These are phyloP conservation scores for Massospora cicadina DNA, from an alignment of 371 early-diverging fungal genomes.

Conservation along the genomic window DNA sequence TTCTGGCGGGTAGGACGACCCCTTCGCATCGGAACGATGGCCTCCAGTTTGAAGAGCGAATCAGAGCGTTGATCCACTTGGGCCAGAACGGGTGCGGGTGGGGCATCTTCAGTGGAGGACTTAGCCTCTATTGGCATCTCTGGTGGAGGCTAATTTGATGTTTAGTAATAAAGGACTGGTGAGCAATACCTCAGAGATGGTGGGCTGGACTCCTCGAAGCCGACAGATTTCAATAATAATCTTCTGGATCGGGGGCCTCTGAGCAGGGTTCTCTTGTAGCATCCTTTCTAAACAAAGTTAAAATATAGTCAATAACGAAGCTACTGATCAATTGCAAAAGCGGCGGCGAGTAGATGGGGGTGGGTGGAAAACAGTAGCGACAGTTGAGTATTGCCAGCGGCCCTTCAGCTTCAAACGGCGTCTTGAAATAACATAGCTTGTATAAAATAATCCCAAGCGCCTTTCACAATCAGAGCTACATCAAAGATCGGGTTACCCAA, in stretches of 20 bases:
- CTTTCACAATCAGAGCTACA: slow-evolving; percentile 20
- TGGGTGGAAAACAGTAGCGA: slow-evolving; percentile 55
- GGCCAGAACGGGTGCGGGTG: slow-evolving; percentile 23
- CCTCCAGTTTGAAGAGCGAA: slow-evolving; percentile 22
- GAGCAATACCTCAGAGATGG: slow-evolving; percentile 28
- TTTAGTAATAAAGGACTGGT: slow-evolving; percentile 19
- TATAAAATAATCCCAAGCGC: slow-evolving; percentile 82
- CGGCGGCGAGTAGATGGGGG: slow-evolving; percentile 46
- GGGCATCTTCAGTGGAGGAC: slow-evolving; percentile 14
- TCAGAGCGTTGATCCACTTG: slow-evolving; percentile 15
- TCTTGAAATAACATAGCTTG: slow-evolving; percentile 68
- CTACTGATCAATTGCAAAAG: slow-evolving; percentile 42
- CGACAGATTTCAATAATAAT: slow-evolving; percentile 41
- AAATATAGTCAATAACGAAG: not conserved
- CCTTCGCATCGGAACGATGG: slow-evolving; percentile 50
- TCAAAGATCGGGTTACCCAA: not conserved
- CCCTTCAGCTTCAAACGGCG: slow-evolving; percentile 83
- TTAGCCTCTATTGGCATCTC: slow-evolving; percentile 12
- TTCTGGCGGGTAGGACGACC: slow-evolving; percentile 34
- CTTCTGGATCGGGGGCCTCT: slow-evolving; percentile 61
- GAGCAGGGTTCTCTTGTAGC: slow-evolving; percentile 50
- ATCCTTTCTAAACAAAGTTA: slow-evolving; percentile 18
- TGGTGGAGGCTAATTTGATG: slow-evolving; percentile 15
- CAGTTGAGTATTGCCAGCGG: slow-evolving; percentile 71
- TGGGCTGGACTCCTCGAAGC: slow-evolving; percentile 44